Conservation (phyloP, 352 stramenopile species). For the Phytophthora cactorum region DNA sequence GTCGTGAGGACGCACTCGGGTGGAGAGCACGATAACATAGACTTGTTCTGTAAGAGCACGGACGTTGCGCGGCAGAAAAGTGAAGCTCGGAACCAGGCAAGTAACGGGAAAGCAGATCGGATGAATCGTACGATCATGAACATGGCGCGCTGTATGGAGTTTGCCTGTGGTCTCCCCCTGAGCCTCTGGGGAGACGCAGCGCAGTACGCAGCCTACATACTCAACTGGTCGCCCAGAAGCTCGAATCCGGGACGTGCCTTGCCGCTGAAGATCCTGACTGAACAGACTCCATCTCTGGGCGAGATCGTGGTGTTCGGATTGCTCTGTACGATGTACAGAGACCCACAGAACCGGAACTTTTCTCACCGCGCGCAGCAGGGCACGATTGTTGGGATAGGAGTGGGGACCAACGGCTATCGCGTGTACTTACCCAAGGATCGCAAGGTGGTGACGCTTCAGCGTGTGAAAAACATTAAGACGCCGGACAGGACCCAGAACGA, state of each 20-base stretch:
- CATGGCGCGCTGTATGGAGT: conserved; percentile 25
- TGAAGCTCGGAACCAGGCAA: neutral
- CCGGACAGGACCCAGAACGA: conserved; percentile 7
- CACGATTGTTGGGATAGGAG: conserved; percentile 14
- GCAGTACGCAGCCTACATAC: conserved; percentile 34
- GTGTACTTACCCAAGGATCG: conserved; percentile 11
- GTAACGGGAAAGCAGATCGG: neutral
- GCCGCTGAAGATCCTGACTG: conserved; percentile 19
- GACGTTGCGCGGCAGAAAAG: neutral
- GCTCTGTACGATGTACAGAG: conserved; percentile 8
- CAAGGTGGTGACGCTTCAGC: conserved; percentile 1
- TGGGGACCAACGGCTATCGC: conserved; percentile 23
- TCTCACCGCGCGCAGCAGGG: neutral
- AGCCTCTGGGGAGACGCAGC: conserved; percentile 29
- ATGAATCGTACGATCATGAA: conserved; percentile 10
- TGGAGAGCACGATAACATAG: conserved; percentile 30
- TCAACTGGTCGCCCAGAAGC: conserved; percentile 29
- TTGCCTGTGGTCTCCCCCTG: conserved; percentile 28
- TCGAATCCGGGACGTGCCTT: conserved; percentile 12
- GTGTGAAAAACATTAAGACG: conserved; percentile 10
- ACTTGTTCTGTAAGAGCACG: neutral
- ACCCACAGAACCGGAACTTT: conserved; percentile 14
- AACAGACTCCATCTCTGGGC: neutral
- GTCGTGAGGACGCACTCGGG: conserved; percentile 19
- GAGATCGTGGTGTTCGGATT: conserved; percentile 14